These are phyloP conservation scores for Neohortaea acidophila DNA, from an alignment of 495 filamentous ascomycete genomes.

Conservation along the genomic window DNA sequence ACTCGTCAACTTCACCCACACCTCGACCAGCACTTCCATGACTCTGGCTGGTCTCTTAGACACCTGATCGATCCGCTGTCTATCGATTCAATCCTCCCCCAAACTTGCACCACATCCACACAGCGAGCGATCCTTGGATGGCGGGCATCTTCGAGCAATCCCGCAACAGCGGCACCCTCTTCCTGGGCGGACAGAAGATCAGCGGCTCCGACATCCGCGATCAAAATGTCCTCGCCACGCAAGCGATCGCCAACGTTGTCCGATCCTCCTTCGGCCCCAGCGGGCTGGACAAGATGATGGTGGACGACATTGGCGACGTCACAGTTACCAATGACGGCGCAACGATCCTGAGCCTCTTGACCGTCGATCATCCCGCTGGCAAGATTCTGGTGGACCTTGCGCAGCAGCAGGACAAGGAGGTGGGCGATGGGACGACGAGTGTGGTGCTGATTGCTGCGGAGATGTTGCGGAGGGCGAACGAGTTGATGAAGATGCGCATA, in stretches of 20 bases:
- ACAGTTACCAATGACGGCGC: conserved; percentile 98
- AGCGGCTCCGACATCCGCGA: conserved; percentile 89
- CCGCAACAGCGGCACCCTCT: conserved; percentile 30
- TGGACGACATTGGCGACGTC: conserved; percentile 98
- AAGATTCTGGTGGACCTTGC: conserved; percentile 97
- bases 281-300: conserved; percentile 99
- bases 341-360: conserved; percentile 84
- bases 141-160: conserved; percentile 23
- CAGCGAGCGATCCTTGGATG: too few relatives aligned
- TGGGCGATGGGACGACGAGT: conserved; percentile 93
- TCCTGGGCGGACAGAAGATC: conserved; percentile 88
- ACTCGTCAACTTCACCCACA: too few relatives aligned
- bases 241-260: conserved; percentile 95
- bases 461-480: conserved; percentile 84
- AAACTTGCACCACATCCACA: too few relatives aligned
- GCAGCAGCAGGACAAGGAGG: conserved; percentile 97
- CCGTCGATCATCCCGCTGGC: conserved; percentile 93
- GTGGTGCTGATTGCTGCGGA: conserved; percentile 96
- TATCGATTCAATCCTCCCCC: too few relatives aligned
- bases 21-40: too few relatives aligned
- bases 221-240: conserved; percentile 91
- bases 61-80: too few relatives aligned
- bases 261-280: conserved; percentile 97
- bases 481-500: conserved; percentile 98
- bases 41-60: too few relatives aligned